Percentiles rank a stretch among this genome's conserved stretches.
These are phyloP conservation scores for Oryza meyeriana DNA, from an alignment of 176 grass and related monocot species.

Conservation along the genomic window DNA sequence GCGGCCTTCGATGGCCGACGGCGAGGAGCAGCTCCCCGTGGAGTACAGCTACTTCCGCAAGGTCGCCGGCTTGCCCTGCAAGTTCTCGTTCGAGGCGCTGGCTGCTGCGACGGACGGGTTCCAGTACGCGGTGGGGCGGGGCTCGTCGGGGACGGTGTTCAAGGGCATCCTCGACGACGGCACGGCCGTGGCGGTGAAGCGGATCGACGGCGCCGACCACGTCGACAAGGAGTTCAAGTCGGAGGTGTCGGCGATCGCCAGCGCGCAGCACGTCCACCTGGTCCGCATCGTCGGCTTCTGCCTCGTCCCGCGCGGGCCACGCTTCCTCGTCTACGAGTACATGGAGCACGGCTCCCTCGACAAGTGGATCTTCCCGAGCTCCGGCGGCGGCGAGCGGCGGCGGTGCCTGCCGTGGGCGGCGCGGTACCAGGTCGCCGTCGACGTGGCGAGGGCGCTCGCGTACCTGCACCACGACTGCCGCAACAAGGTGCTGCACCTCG, in stretches of 20 bases:
- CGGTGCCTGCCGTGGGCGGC: slow-evolving; percentile 36
- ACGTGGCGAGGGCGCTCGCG: slow-evolving; percentile 55
- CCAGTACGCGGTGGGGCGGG: slow-evolving; percentile 42
- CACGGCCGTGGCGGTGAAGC: slow-evolving; percentile 61
- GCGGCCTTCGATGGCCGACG: slow-evolving; percentile 9
- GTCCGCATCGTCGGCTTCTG: slow-evolving; percentile 58
- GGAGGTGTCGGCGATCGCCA: slow-evolving; percentile 58
- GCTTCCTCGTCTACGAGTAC: slow-evolving; percentile 62
- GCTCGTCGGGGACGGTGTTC: slow-evolving; percentile 63
- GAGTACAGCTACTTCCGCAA: slow-evolving; percentile 79
- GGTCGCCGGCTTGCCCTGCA: slow-evolving; percentile 51
- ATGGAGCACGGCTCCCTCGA: slow-evolving; percentile 52
- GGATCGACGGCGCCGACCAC: slow-evolving; percentile 31
- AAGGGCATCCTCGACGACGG: slow-evolving; percentile 70
- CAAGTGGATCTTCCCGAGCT: slow-evolving; percentile 48
- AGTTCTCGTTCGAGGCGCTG: slow-evolving; percentile 44
- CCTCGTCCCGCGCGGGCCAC: slow-evolving; percentile 29
- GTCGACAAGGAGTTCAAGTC: slow-evolving; percentile 56
- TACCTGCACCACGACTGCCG: slow-evolving; percentile 75
- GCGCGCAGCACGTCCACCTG: slow-evolving; percentile 55
- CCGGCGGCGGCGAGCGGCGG: neutral
- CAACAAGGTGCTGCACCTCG: slow-evolving; percentile 64
- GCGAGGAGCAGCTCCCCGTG: slow-evolving; percentile 18
- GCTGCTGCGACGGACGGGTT: slow-evolving; percentile 57
- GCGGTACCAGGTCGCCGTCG: slow-evolving; percentile 49